Conservation (phyloP, 805 yeast species). For the Sugiyamaella chiloensis region DNA sequence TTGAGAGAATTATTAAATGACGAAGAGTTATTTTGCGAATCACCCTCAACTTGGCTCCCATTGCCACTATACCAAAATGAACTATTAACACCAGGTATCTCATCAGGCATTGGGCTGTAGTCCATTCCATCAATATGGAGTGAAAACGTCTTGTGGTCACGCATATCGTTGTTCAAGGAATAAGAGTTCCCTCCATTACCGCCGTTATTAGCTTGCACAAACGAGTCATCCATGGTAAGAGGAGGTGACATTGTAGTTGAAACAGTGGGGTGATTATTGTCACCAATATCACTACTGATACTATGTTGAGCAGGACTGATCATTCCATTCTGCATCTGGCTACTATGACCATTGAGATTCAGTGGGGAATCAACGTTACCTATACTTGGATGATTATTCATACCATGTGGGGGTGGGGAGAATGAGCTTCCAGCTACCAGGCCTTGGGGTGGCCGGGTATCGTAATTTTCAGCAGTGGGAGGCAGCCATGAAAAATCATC, state of each 20-base stretch:
- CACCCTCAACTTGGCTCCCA: background rate
- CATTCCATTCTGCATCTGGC: constrained; percentile 1
- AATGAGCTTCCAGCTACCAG: constrained; percentile 11
- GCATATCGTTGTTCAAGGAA: constrained; percentile 6
- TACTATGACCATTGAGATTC: constrained; percentile 4
- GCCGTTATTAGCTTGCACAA: background rate
- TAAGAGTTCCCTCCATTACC: background rate
- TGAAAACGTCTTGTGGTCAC: constrained; percentile 13
- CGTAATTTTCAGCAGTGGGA: constrained; percentile 11
- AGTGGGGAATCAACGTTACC: constrained; percentile 8
- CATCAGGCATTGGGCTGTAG: constrained; percentile 1
- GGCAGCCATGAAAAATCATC: constrained; percentile 25
- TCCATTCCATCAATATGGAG: constrained; percentile 14
- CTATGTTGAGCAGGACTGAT: constrained; percentile 12
- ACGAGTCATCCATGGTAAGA: constrained; percentile 1
- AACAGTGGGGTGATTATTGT: constrained; percentile 3
- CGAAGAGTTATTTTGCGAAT: background rate
- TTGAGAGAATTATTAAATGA: background rate
- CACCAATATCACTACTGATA: constrained; percentile 4
- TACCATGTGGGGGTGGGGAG: constrained; percentile 15
- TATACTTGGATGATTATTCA: background rate
- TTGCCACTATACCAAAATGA: constrained; percentile 1
- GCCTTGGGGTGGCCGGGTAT: constrained; percentile 13
- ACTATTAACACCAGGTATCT: background rate
- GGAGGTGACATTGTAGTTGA: constrained; percentile 11